Evolutionary conservation across 2,329 filamentous ascomycete species (phyloP).

Genomic region (Aureobasidium zeae): DNA sequence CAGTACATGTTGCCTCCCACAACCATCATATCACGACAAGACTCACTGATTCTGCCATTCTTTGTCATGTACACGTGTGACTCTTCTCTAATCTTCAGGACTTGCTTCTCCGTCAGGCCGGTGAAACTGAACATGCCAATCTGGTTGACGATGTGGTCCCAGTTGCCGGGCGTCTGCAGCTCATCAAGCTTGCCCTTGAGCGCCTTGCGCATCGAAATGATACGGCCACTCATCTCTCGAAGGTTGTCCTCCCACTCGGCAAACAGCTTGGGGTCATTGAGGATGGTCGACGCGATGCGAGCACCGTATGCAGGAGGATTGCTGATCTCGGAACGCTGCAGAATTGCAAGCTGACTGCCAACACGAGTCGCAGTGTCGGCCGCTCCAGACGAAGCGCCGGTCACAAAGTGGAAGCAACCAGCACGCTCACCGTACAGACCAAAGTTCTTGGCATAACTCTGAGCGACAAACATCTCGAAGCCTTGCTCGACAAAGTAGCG

Average conservation of each 20-base stretch:
- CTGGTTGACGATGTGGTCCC: conserved; percentile 97
- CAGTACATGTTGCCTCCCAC: neutral
- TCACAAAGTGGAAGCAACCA: conserved; percentile 91
- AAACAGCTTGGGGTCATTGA: conserved; percentile 77
- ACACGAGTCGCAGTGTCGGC: conserved; percentile 53
- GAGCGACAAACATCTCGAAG: conserved; percentile 53
- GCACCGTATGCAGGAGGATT: conserved; percentile 95
- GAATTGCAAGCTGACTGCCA: conserved; percentile 78
- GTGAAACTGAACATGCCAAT: conserved; percentile 99
- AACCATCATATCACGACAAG: neutral
- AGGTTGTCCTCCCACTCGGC: conserved; percentile 89
- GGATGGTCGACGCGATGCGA: conserved; percentile 70
- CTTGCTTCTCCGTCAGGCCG: conserved; percentile 64
- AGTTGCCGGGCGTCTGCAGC: conserved; percentile 75
- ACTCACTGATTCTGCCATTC: conserved; percentile 78
- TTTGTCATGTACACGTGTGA: conserved; percentile 87
- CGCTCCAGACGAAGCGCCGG: conserved; percentile 60
- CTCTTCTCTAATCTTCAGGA: conserved; percentile 58
- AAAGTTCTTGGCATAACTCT: conserved; percentile 49
- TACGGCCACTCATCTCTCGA: conserved; percentile 87
- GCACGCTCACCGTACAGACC: conserved; percentile 94
- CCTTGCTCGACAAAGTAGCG: conserved; percentile 90
- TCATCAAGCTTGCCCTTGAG: conserved; percentile 74
- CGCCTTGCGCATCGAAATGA: conserved; percentile 79
- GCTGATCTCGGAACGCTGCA: conserved; percentile 94